Evolutionary conservation across 2,329 filamentous ascomycete species (phyloP).

Genomic region (Epichloe amarillans): DNA sequence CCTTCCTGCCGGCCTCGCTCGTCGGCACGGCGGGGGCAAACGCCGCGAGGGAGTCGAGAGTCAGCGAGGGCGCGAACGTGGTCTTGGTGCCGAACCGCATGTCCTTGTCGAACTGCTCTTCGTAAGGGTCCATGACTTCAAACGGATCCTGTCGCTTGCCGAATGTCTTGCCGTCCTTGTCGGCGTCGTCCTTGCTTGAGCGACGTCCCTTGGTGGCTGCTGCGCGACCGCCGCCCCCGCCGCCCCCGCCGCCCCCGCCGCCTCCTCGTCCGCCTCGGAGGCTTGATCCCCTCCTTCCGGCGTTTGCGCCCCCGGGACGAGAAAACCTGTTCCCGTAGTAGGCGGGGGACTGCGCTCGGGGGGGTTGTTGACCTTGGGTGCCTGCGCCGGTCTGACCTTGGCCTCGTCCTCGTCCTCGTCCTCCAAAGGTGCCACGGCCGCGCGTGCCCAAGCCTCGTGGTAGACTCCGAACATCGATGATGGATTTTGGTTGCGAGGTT

Average conservation of each 20-base stretch:
- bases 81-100: slow-evolving; percentile 22
- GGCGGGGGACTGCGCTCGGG: slow-evolving; percentile 2
- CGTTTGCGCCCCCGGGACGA: slow-evolving; percentile 1
- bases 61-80: slow-evolving; percentile 21
- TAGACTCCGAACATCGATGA: slow-evolving; percentile 27
- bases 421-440: slow-evolving; percentile 14
- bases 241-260: slow-evolving; percentile 6
- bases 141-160: slow-evolving; percentile 13
- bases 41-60: slow-evolving; percentile 17
- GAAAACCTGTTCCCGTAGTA: slow-evolving; percentile 9
- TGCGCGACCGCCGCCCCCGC: slow-evolving; percentile 6
- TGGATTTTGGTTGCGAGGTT: slow-evolving; percentile 14
- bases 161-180: slow-evolving; percentile 9
- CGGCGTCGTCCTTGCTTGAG: slow-evolving; percentile 14
- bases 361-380: background rate
- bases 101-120: slow-evolving; percentile 21
- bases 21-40: slow-evolving; percentile 19
- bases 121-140: slow-evolving; percentile 17
- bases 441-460: slow-evolving; percentile 17
- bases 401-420: slow-evolving; percentile 9
- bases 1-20: slow-evolving; percentile 15
- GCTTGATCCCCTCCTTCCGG: slow-evolving; percentile 3
- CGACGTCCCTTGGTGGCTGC: slow-evolving; percentile 10
- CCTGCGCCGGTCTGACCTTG: slow-evolving; percentile 4
- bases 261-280: slow-evolving; percentile 9